Conservation (phyloP, 2,329 filamentous ascomycete genomes). For the Neonectria hederae region DNA sequence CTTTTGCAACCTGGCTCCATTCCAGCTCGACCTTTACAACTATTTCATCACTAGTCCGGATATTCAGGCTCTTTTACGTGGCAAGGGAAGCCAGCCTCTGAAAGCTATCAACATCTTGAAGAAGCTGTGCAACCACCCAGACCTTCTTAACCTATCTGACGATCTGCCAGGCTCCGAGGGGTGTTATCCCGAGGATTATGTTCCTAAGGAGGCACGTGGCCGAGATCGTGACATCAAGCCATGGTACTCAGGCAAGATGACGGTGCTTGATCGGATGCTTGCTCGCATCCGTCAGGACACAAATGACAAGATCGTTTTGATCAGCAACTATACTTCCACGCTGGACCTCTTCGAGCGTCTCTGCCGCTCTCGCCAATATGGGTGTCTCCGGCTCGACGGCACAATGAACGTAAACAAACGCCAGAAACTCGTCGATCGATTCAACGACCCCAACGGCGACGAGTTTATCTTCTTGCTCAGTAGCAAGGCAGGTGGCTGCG, state of each 20-base stretch:
- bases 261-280: slow-evolving; percentile 97
- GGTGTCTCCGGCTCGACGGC: slow-evolving; percentile 88
- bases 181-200: slow-evolving; percentile 85
- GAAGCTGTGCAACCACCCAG: slow-evolving; percentile 98
- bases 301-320: slow-evolving; percentile 98
- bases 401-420: slow-evolving; percentile 98
- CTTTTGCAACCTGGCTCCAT: slow-evolving; percentile 93
- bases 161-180: slow-evolving; percentile 90
- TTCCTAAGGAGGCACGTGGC: slow-evolving; percentile 86
- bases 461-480: slow-evolving; percentile 97
- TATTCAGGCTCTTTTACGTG: slow-evolving; percentile 89
- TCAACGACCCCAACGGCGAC: slow-evolving; percentile 89
- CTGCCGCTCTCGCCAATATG: slow-evolving; percentile 86
- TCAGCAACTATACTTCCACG: slow-evolving; percentile 98
- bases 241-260: slow-evolving; percentile 98
- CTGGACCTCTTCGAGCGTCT: slow-evolving; percentile 93
- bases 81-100: slow-evolving; percentile 93
- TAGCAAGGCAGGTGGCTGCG: slow-evolving; percentile 95
- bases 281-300: slow-evolving; percentile 94
- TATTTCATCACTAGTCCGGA: slow-evolving; percentile 96
- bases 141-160: slow-evolving; percentile 82
- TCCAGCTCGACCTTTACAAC: slow-evolving; percentile 94
- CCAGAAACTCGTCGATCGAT: slow-evolving; percentile 96
- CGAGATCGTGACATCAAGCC: slow-evolving; percentile 91
- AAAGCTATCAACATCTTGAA: slow-evolving; percentile 98